phyloP scores from a whole-genome alignment of 305 asterid species.

The Plantago coronopus region DNA sequence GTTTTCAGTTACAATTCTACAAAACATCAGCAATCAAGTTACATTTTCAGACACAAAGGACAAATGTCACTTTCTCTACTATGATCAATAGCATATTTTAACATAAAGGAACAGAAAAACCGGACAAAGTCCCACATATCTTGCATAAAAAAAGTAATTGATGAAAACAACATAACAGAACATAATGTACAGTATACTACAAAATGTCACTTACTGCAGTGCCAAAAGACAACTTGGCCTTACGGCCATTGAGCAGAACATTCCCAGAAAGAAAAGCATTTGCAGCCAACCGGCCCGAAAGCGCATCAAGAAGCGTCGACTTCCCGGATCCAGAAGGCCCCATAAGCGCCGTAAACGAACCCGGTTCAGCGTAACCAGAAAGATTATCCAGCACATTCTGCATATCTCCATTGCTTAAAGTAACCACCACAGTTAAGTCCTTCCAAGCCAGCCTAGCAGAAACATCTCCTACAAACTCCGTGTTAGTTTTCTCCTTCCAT shows the following conservation, averaged over 20 bases:
- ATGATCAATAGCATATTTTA: no score
- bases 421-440: constrained; percentile 79
- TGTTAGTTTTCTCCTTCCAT: constrained; percentile 86
- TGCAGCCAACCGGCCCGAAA: constrained; percentile 82
- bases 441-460: constrained; percentile 88
- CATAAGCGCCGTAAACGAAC: constrained; percentile 88
- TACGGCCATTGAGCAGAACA: constrained; percentile 80
- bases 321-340: constrained; percentile 98
- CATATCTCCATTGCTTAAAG: constrained; percentile 65
- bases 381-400: constrained; percentile 76
- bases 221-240: constrained; percentile 81
- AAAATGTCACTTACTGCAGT: constrained; percentile 59
- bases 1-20: no score
- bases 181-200: background rate
- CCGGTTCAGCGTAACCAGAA: constrained; percentile 88
- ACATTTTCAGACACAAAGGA: no score
- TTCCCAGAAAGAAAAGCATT: constrained; percentile 82
- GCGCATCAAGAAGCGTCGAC: constrained; percentile 83
- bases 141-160: background rate
- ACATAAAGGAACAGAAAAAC: no score
- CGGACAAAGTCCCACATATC: no score
- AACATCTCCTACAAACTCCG: constrained; percentile 80
- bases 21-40: no score
- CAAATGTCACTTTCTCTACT: no score
- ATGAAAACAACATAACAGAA: background rate